phyloP scores from a whole-genome alignment of 768 basidiomycete genomes.

The Antrodiella citrinella region DNA sequence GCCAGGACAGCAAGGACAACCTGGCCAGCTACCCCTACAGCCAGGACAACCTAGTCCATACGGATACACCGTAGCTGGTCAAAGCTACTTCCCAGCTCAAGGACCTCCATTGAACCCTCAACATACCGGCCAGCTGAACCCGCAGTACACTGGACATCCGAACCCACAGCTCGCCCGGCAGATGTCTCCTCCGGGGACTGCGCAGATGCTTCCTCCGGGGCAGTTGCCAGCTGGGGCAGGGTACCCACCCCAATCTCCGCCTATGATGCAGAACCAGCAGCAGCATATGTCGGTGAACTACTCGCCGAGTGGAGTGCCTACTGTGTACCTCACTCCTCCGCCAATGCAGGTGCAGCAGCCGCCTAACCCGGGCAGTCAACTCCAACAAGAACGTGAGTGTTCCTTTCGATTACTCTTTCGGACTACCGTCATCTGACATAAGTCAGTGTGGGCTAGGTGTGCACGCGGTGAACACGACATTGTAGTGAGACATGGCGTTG shows the following conservation, averaged over 20 bases:
- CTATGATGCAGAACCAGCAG: not conserved
- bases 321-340: not conserved
- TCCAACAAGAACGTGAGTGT: slow-evolving; percentile 17
- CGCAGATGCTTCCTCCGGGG: not conserved
- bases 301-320: not conserved
- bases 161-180: too few species aligned
- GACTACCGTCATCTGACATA: not conserved
- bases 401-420: not conserved
- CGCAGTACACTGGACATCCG: not conserved
- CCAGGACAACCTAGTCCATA: not conserved
- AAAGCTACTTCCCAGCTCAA: not conserved
- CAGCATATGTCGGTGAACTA: not conserved
- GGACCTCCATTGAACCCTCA: not conserved
- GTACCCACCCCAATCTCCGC: not conserved
- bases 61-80: not conserved
- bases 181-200: not conserved
- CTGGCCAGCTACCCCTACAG: not conserved
- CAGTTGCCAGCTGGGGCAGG: not conserved
- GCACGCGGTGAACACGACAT: slow-evolving; percentile 24
- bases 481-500: slow-evolving; percentile 18
- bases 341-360: slow-evolving; percentile 3
- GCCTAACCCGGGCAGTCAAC: slow-evolving; percentile 6
- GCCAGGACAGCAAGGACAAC: not conserved
- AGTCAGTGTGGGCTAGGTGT: slow-evolving; percentile 18
- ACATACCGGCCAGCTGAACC: not conserved